Evolutionary conservation across 2,329 filamentous ascomycete genomes (phyloP).

Genomic region (Drechslerella stenobrocha): DNA sequence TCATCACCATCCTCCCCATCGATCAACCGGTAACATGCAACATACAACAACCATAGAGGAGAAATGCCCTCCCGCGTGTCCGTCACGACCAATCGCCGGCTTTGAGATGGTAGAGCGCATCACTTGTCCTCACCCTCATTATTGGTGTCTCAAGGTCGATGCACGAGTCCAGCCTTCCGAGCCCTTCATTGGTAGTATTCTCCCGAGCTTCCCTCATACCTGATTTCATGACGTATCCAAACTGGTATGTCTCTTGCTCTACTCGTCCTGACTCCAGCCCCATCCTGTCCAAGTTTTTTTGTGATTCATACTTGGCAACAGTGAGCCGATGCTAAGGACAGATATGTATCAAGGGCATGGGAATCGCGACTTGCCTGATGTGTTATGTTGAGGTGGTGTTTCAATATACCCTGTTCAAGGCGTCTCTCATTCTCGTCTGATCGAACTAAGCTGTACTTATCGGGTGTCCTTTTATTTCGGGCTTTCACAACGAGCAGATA

Average conservation of each 20-base stretch:
- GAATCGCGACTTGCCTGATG: slow-evolving; percentile 50
- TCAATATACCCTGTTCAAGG: slow-evolving; percentile 49
- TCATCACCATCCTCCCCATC: no score
- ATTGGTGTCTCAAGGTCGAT: not conserved
- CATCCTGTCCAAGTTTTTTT: not conserved
- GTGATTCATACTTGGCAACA: slow-evolving; percentile 11
- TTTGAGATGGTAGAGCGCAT: slow-evolving; percentile 17
- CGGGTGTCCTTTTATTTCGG: slow-evolving; percentile 27
- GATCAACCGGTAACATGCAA: no score
- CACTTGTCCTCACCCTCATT: slow-evolving; percentile 12
- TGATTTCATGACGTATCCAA: not conserved
- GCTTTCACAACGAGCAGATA: slow-evolving; percentile 39
- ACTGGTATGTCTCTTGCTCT: not conserved
- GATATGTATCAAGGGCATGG: not conserved
- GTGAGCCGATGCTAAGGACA: not conserved
- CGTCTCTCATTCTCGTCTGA: slow-evolving; percentile 20
- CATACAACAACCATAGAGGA: no score
- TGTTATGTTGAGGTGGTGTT: slow-evolving; percentile 50
- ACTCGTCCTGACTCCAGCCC: not conserved
- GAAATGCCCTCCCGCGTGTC: no score
- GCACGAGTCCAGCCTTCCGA: not conserved
- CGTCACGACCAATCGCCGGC: slow-evolving; percentile 29
- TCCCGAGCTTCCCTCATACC: no score
- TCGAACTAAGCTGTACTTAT: slow-evolving; percentile 48
- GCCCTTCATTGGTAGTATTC: not conserved